phyloP scores from a whole-genome alignment of 75 land plant species.

The Pinus albicaulis region DNA sequence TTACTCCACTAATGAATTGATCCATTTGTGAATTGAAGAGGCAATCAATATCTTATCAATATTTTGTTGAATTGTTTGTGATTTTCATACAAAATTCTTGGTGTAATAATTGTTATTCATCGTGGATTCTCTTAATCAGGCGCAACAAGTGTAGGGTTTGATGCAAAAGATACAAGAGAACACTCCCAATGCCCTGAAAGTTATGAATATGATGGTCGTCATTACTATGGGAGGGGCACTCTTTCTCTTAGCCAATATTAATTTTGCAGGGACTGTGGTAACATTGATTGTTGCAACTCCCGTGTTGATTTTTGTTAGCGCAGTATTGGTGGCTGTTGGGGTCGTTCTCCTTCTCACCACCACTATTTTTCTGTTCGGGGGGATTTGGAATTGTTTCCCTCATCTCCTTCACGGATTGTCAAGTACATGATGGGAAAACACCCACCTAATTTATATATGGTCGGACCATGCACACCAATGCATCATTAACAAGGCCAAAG shows the following conservation, averaged over 20 bases:
- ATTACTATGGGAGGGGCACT: slow-evolving; percentile 28
- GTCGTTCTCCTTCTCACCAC: no score
- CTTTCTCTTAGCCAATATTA: slow-evolving; percentile 33
- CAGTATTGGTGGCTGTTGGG: no score
- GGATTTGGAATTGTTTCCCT: no score
- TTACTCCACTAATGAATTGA: not conserved
- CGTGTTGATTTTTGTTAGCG: no score
- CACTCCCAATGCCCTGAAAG: slow-evolving; percentile 10
- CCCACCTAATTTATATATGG: no score
- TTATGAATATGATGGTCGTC: slow-evolving; percentile 15
- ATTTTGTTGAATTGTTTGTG: not conserved
- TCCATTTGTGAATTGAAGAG: not conserved
- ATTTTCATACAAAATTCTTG: not conserved
- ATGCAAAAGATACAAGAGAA: slow-evolving; percentile 8
- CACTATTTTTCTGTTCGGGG: no score
- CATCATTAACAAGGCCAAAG: no score
- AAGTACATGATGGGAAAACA: no score
- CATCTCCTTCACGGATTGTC: no score
- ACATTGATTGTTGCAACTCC: no score
- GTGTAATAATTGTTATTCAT: not conserved
- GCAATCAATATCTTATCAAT: not conserved
- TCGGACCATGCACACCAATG: no score
- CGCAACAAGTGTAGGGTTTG: slow-evolving; percentile 8
- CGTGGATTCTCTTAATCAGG: not conserved
- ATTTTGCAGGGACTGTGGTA: slow-evolving; percentile 13